Base-by-base conservation (phyloP, 352 stramenopile genomes). In the Globisporangium perplexum region DNA sequence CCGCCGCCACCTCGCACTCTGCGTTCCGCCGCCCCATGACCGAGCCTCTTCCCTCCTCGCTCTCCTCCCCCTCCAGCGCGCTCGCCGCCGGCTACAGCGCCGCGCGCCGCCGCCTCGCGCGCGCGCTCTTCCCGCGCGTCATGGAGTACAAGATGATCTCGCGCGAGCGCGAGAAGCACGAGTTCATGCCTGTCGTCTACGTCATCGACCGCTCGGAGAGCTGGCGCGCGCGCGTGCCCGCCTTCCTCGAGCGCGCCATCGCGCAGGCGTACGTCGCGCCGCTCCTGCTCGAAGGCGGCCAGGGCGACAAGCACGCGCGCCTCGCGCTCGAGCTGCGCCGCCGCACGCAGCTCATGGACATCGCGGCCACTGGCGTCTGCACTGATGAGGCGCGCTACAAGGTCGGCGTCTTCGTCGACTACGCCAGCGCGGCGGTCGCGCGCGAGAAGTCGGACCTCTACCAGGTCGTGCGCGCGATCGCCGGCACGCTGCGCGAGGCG, bases 81-180 rank as follows among this genome's bases (percentile, higher is more conserved):
- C n/a, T 46, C 23, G n/a, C 41, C 15, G 41, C n/a, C n/a, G n/a
- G 22, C n/a, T 46, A 26, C 41, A 46, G n/a, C 41, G 23, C 41
- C 26, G 14, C 36, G 26, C 28, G 36, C 46, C 14, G 36, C 46
- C 22, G 24, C 17, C 48, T 85, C 15, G 65, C 66, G 23, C 75
- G 72, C 53, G 69, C 72, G 41, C 59, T 89, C 45, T 80, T 77
- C 47, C 77, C 78, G 15, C 68, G 66, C 48, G 71, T 89, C 14
- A 84, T 86, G 71, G 78, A 89, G 74, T 89, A 87, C 63, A 86
- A 87, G 44, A 76, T 89, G 38, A 87, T 87, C 58, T 81, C 65
- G 11, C 75, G 78, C 49, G 75, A 89, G 63, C 68, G 57, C 31
- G 72, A 86, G 49, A 87, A 86, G 68, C 78, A 89, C 66, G 75